Conservation (phyloP, 2,329 filamentous ascomycete genomes). For the Beauveria varroae region DNA sequence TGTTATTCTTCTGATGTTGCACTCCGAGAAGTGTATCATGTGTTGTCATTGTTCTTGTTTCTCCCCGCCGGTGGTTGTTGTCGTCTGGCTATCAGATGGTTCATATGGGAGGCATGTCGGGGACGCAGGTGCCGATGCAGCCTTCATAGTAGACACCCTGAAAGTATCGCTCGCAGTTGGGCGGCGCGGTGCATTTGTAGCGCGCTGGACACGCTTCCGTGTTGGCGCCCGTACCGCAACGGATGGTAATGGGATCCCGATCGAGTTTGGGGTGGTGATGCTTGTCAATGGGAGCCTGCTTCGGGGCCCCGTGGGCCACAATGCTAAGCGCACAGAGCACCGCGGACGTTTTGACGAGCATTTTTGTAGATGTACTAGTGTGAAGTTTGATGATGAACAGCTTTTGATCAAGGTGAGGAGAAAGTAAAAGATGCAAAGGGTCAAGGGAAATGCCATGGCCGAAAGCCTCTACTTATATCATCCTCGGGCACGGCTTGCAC, state of each 20-base stretch:
- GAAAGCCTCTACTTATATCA: neutral
- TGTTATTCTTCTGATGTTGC: neutral
- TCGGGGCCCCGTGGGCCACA: neutral
- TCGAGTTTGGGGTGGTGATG: neutral
- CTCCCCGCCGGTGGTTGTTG: neutral
- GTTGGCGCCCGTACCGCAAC: constrained; percentile 10
- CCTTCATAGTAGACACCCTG: constrained; percentile 10
- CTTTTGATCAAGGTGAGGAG: neutral
- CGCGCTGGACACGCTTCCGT: constrained; percentile 1
- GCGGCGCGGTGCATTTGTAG: constrained; percentile 9
- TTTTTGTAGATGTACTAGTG: neutral
- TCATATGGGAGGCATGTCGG: neutral
- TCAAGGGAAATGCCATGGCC: neutral
- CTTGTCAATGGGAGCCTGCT: neutral
- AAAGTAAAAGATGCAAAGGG: neutral
- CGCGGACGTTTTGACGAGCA: neutral
- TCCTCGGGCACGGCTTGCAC: neutral
- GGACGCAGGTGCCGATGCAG: constrained; percentile 10
- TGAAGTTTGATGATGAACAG: neutral
- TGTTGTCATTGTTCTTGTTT: neutral
- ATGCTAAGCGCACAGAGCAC: neutral
- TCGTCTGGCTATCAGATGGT: too few species aligned
- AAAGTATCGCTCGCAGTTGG: constrained; percentile 6
- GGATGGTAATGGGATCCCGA: constrained; percentile 7
- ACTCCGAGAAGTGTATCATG: neutral